These are phyloP conservation scores for Dryas alaskensis DNA, from an alignment of 306 rosid species.

Conservation along the genomic window DNA sequence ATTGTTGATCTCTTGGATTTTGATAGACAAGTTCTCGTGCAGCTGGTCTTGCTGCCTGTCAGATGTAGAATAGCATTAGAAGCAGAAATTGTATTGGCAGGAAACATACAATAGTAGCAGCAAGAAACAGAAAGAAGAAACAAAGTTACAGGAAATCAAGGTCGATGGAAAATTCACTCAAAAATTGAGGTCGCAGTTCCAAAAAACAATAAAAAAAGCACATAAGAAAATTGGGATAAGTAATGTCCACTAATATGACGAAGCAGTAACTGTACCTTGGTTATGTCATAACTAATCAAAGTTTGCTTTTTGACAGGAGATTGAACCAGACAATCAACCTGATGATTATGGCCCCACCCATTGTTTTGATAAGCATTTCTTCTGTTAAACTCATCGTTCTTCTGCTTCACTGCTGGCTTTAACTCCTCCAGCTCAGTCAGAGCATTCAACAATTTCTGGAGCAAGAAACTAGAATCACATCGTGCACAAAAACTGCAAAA, in stretches of 20 bases:
- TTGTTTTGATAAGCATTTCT: slow-evolving; percentile 41
- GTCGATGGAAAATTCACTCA: too few relatives aligned
- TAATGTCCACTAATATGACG: background rate
- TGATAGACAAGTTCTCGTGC: slow-evolving; percentile 35
- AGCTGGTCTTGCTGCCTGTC: slow-evolving; percentile 58
- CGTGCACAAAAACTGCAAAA: slow-evolving; percentile 7
- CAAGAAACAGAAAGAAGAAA: slow-evolving; percentile 19
- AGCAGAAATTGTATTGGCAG: slow-evolving; percentile 22
- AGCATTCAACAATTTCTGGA: slow-evolving; percentile 63
- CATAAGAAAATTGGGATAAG: background rate
- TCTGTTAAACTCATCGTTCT: slow-evolving; percentile 60
- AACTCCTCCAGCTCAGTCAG: slow-evolving; percentile 76
- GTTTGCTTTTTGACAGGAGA: slow-evolving; percentile 47
- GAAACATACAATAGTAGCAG: slow-evolving; percentile 9
- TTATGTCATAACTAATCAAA: slow-evolving; percentile 29
- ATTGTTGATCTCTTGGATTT: slow-evolving; percentile 55
- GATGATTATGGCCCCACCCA: slow-evolving; percentile 43
- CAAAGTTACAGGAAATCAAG: background rate
- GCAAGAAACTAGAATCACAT: slow-evolving; percentile 28
- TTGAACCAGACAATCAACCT: slow-evolving; percentile 42
- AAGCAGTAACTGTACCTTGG: slow-evolving; percentile 45
- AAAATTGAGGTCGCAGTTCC: background rate
- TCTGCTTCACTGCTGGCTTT: slow-evolving; percentile 80
- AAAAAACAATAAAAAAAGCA: background rate
- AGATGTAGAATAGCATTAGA: slow-evolving; percentile 29